Base-by-base conservation (phyloP, 1,284 basidiomycete genomes). In the Lentinula novae-zelandiae region DNA sequence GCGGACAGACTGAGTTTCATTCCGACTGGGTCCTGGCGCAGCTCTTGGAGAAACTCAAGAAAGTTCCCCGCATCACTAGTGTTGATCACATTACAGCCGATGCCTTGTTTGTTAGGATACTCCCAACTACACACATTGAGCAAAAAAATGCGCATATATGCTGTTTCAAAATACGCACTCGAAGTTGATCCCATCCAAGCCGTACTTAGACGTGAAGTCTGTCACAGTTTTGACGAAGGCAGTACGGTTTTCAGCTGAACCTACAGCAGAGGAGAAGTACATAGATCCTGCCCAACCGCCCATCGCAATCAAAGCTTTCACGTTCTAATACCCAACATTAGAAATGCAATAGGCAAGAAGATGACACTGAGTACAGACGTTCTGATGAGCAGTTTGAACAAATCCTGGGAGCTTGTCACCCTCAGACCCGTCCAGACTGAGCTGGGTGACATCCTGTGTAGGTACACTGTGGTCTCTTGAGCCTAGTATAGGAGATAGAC, bases 241-340 rank as follows among this genome's bases (percentile, higher is more conserved):
- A 6, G 79, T 78, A 34, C 86, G 78, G 63, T 79, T 81, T 39
- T 70, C 67, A 0, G 75, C 67, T 17, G 75, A 78, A 27, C 75
- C 78, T 57, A 87, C 78, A 44, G 83, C 77, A 33, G 79, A 73
- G 3, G 88, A 91, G 69, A 85, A 92, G 72, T 65, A 82, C 17
- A 59, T 71, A 15, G 77, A 79, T 49, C 87, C 87, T 7, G 80
- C 78, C 90, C 90, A 92, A 17, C 90, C 90, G 51, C 90, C 90
- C 58, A 92, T 76, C 42, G 83, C 81, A n/a, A 89, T 71, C 44
- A 84, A 77, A 33, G 89, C 87, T 64, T 81, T 77, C 62, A 89
- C 85, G 56, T 63, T 65, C 73, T 83, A 70, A 27, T 39, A 36
- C 20, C 44, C 49, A 6, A 27, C 5, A 4, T 48, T 10, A 22